Evolutionary conservation across 306 rosid species (phyloP), one percentile per base, ranked within the genome.

Genomic region (Oxytropis ochrocephala): DNA sequence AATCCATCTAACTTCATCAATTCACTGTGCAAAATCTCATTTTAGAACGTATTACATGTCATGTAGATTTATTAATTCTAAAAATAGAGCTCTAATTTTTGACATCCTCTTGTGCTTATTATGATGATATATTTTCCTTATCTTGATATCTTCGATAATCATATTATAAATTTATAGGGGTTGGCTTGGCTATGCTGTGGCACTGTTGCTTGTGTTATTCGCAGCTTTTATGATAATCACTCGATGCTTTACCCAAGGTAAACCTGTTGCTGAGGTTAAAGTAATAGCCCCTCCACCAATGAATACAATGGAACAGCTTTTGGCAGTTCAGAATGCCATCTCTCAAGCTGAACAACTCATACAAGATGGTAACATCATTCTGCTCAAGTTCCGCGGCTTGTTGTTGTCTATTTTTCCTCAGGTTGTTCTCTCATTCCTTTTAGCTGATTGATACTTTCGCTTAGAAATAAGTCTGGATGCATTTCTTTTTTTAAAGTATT

Each of bases 221-320:
- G 85, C 95, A 8, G 67, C 75, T 69, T 95, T 89, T 81, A 84
- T 95, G 97, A 69, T 87, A 16, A 85, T 95, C 51, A 86, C 87
- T 0, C 81, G 85, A 39, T 73, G 63, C 55, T 80, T 80, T 69
- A 79, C 67, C 81, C 82, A 79, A 79, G 91, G 84, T 48, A 84
- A 41, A 38, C 72, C 95, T 16, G 79, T 80, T 29, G 72, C 82
- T 12, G 91, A 75, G 79, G 83, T 95, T 11, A 91, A 82, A 84
- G 95, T 95, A 38, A 11, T 84, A 64, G 88, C 87, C 4, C 96
- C 99, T 60, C 93, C 99, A 2, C 80, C 91, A 16, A 81, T 82
- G 92, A 95, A 81, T 77, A 89, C 89, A 61, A 78, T 91, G 99
- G 99, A 95, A 72, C 99, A 95, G 82, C 93, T 95, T 81, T 75